Base-by-base conservation (phyloP, 2,329 filamentous ascomycete species). In the Apiospora pterosperma region DNA sequence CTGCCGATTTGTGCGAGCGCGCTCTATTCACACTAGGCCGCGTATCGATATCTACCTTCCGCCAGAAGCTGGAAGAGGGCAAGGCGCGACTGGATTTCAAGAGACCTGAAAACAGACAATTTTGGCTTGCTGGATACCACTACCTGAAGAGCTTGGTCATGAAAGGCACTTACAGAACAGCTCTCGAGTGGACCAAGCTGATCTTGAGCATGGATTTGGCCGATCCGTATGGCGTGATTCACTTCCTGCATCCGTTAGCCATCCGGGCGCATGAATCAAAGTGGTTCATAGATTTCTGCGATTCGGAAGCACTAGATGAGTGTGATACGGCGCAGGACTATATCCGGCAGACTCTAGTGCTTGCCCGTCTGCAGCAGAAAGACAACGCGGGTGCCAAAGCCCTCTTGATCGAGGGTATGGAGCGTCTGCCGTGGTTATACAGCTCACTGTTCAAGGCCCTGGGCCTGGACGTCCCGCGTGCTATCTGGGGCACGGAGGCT, bases 11-110 rank as follows among this genome's bases (percentile, higher is more conserved):
- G 1, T 88, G 96, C 63, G 95, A 98, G 78, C 87, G 96, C 58
- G 94, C 95, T 0, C 84, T 99, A 6, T 98, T 97, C 79, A 92
- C 92, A 0, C 95, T 98, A 74, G 96, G 95, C n/a, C 88, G 95
- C 41, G 92, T 93, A 4, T 89, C 93, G 0, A 89, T 96, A 66
- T 95, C 92, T 10, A 88, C 91, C 0, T 99, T 98, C 75, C 84
- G 90, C 8, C 87, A 87, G 64, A 89, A 90, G 67, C 78, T 99
- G 6, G 86, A 91, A 63, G 85, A 90, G 73, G 96, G 96, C 38
- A 89, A 89, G 69, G 94, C 93, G 6, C 86, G 92, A 19, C 80
- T 99, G 11, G 88, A 95, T 73, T 98, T 97, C 74, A 79, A 84
- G 23, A 84, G 92, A 41, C 90, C 91, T 0, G 94, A 97, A 76